Evolutionary conservation across 176 grass and related monocot genomes (phyloP), one percentile per base, ranked within the genome.

Genomic region (Musa acuminata): DNA sequence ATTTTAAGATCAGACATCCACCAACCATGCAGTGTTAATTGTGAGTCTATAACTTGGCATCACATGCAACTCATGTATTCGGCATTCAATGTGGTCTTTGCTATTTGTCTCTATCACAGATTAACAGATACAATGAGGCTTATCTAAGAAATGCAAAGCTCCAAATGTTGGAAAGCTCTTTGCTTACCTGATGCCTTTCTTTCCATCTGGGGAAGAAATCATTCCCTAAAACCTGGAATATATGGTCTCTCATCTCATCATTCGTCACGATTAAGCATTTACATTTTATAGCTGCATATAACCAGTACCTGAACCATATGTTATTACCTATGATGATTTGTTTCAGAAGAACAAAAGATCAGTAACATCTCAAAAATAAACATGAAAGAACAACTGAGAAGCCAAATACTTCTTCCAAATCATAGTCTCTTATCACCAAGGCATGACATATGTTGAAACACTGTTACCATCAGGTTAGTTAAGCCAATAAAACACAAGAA

Each of bases 191-290:
- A 82, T 92, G 90, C 74, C 87, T 88, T 82, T 89, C 86, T 81
- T 92, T 92, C 90, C 86, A 92, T 67, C 77, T 89, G 74, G 84
- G 84, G 11, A 92, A 89, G 70, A 89, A 89, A 78, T 87, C 55
- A 74, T 82, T 82, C 52, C 82, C 86, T 74, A 92, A 67, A 54
- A 92, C 76, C 75, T 89, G 90, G 77, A 92, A 89, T 11, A 76
- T 86, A 59, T 92, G 90, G 62, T 92, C 90, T 80, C 90, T 89
- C 90, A 92, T 92, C 83, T 92, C 90, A 87, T 92, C 86, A 76
- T 92, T 92, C 55, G 81, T 92, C 71, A 92, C 72, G 24, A 92
- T 86, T 75, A 89, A 82, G 84, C 90, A 84, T 82, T 84, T 92
- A 71, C 78, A 92, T 92, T 50, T 89, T 65, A 92, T 92, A 86